These are phyloP conservation scores for Phlyctochytrium arcticum DNA, from an alignment of 192 early-diverging fungal genomes.

Conservation along the genomic window DNA sequence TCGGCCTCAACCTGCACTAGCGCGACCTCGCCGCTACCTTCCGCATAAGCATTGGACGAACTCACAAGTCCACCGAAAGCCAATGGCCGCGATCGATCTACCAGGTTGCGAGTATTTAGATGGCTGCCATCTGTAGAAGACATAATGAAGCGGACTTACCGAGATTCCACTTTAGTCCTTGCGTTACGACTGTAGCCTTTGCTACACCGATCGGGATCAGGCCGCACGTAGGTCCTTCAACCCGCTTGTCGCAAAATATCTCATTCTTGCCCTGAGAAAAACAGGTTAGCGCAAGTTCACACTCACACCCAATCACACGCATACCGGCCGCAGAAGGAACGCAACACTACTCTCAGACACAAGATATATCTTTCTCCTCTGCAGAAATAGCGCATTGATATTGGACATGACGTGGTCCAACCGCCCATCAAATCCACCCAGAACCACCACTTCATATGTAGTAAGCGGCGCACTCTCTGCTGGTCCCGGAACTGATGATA, in stretches of 20 bases:
- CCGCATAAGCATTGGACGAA: slow-evolving; percentile 75
- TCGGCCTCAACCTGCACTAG: slow-evolving; percentile 65
- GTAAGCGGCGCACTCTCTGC: not conserved
- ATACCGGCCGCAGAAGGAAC: slow-evolving; percentile 62
- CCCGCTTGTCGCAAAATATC: slow-evolving; percentile 53
- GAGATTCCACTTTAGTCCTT: slow-evolving; percentile 82
- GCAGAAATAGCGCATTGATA: slow-evolving; percentile 61
- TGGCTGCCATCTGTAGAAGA: slow-evolving; percentile 1
- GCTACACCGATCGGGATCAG: slow-evolving; percentile 75
- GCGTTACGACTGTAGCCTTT: slow-evolving; percentile 59
- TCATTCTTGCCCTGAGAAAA: slow-evolving; percentile 57
- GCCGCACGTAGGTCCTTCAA: slow-evolving; percentile 86
- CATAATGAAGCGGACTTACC: slow-evolving; percentile 43
- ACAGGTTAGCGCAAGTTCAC: not conserved
- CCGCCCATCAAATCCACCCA: slow-evolving; percentile 80
- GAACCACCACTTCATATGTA: slow-evolving; percentile 58
- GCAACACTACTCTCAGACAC: slow-evolving; percentile 73
- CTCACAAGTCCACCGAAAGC: slow-evolving; percentile 77
- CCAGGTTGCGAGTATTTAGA: not conserved
- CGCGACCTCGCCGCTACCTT: slow-evolving; percentile 18
- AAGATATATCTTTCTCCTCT: slow-evolving; percentile 53
- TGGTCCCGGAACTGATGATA: too few relatives aligned
- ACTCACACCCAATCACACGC: not conserved
- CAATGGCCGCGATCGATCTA: slow-evolving; percentile 37
- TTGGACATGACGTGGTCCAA: slow-evolving; percentile 85